Conservation (phyloP, 495 filamentous ascomycete genomes). For the Daldinia grandis region DNA sequence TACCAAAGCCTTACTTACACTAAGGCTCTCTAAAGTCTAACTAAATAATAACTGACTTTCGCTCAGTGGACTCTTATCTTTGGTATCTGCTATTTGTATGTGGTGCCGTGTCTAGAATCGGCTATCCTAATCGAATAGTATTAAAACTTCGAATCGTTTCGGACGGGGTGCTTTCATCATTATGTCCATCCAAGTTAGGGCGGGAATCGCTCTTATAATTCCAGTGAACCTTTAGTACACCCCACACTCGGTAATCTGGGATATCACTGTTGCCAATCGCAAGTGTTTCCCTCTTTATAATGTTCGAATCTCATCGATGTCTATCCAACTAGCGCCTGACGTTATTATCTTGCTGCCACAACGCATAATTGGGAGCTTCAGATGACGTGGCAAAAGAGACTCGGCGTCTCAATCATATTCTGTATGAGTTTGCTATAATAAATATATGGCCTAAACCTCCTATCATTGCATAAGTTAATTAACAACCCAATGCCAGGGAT, state of each 20-base stretch:
- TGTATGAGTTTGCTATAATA: background rate
- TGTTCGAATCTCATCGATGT: background rate
- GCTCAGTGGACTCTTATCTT: background rate
- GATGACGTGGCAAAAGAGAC: background rate
- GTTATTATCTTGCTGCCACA: background rate
- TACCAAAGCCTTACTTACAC: background rate
- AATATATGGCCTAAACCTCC: background rate
- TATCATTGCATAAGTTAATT: background rate
- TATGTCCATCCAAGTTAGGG: background rate
- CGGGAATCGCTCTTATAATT: background rate
- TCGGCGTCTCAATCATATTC: background rate
- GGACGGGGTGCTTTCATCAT: background rate
- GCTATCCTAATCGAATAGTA: background rate
- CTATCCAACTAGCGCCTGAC: background rate
- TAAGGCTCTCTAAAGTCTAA: background rate
- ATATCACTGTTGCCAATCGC: background rate
- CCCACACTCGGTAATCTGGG: background rate
- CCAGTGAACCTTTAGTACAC: background rate
- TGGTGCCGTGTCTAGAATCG: background rate
- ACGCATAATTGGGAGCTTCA: background rate
- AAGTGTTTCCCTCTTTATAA: background rate
- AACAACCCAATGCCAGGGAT: background rate
- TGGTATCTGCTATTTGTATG: background rate
- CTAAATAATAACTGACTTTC: background rate
- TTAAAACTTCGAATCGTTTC: background rate